Base-by-base conservation (phyloP, 1,139 yeast genomes). In the Candida pseudoviswanathii region DNA sequence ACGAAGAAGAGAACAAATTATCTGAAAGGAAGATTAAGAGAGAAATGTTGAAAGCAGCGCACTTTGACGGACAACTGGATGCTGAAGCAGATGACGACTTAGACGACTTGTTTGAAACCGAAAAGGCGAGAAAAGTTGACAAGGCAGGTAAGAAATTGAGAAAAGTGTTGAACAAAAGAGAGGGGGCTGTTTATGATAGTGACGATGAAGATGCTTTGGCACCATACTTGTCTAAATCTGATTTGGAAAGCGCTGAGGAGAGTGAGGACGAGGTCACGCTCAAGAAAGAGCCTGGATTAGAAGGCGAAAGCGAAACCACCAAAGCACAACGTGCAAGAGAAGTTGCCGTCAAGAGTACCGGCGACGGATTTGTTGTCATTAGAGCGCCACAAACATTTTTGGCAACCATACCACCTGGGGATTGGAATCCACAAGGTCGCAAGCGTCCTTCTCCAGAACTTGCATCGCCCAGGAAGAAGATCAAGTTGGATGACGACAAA, bases 1-100 rank as follows among this genome's bases (percentile, higher is more conserved):
- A 92, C 50, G 99, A 94, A 63, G 96, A 90, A 61, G 99, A 94
- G 63, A 89, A 90, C 64, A 91, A 88, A 65, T 88, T 91, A 58
- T 88, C 92, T 38, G 97, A 94, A 66, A 82, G 81, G 56, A 86
- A 91, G 61, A 86, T 94, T 64, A 94, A 92, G 68, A 86, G 82
- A 59, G 98, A 94, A 67, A 91, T 89, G 94, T 77, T 90, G 54
- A 81, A 84, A 52, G 97, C 97, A 1, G 86, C 86, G 44, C 88
- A 86, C 45, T 78, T 89, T 51, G 83, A 78, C 66, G 89, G 85
- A 9, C 77, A 79, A 37, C 77, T 79, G 45, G 87, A 80, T 51
- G 83, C 75, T 36, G 86, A 80, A 41, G 81, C 71, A 33, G 84
- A 77, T 42, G 82, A 84, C 46, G 87, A 84, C 47, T 76, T 85